phyloP scores from a whole-genome alignment of 371 early-diverging fungal species.

The Rhizopus delemar region DNA sequence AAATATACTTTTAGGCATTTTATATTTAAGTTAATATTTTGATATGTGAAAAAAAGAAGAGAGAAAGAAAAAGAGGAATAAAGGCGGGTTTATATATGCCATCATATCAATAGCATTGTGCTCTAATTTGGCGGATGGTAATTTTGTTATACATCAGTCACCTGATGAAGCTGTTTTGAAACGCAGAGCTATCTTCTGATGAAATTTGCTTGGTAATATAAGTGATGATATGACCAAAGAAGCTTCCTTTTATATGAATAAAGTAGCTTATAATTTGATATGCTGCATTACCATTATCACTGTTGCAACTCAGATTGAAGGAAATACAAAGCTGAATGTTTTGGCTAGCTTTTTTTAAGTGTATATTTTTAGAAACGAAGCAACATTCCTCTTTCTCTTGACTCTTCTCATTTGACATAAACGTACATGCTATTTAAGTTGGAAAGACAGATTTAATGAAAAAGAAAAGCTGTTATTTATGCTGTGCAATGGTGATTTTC shows the following conservation, averaged over 20 bases:
- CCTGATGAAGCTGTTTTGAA: background rate
- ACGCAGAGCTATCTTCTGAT: slow-evolving; percentile 3
- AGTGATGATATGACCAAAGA: slow-evolving; percentile 2
- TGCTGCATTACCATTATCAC: background rate
- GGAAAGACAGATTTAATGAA: background rate
- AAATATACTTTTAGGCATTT: slow-evolving; percentile 1
- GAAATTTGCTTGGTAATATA: background rate
- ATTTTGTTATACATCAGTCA: slow-evolving; percentile 3
- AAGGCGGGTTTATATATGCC: background rate
- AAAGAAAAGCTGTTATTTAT: background rate
- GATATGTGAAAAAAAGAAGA: background rate
- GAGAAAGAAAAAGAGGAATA: background rate
- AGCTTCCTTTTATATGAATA: background rate
- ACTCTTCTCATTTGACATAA: background rate
- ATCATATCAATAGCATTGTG: background rate
- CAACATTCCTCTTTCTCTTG: background rate
- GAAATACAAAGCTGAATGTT: background rate
- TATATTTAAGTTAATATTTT: background rate
- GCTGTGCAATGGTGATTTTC: background rate
- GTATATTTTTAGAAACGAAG: background rate
- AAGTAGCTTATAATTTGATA: no score
- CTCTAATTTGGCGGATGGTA: background rate
- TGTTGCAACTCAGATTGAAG: background rate
- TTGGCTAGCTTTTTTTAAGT: background rate
- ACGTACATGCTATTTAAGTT: background rate